Evolutionary conservation across 768 basidiomycete species (phyloP), one percentile per base, ranked within the genome.

Genomic region (Roridomyces roridus): DNA sequence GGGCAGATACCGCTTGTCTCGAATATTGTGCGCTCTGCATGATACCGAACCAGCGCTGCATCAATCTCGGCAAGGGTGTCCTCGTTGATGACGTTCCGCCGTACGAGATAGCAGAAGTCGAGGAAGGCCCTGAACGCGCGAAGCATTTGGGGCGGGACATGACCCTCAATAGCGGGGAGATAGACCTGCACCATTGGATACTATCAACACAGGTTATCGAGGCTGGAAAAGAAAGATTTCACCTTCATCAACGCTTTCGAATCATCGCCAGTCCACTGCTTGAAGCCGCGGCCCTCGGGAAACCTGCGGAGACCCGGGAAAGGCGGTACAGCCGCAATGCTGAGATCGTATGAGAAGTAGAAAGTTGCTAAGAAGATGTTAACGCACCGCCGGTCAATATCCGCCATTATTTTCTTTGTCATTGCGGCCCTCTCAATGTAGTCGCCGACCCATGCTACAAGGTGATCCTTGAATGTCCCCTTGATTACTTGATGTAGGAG

Each of bases 71-170:
- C 9, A 0, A 76, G 63, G 1, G 56, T 54, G 4, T 49, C 41
- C 17, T 68, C 64, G 12, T 46, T 45, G 6, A 73, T 55, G 5
- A 60, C 31, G 18, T 65, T 42, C 0, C 60, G 42, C 0, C 65
- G 62, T 0, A 70, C 63, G 1, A 72, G 41, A 41, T 76, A 76
- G 25, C 72, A 74, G 39, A 76, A 70, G 6, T 77, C 69, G 0
- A 68, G 39, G 37, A 73, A 72, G 1, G 62, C 37, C 6, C 61
- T n/a, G 3, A 73, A 28, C 1, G 66, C 60, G 5, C 56, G 43
- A 5, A 72, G 57, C 64, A 73, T 69, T 20, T 64, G 11, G 0
- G 31, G 11, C 1, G 71, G 70, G 3, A 74, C 62, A 54, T 68
- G 65, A 0, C 70, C 73, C 2, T 50, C 53, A 31, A 74, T 67